Conservation (phyloP, 208 protist species). For the Plasmodiophora brassicae region DNA sequence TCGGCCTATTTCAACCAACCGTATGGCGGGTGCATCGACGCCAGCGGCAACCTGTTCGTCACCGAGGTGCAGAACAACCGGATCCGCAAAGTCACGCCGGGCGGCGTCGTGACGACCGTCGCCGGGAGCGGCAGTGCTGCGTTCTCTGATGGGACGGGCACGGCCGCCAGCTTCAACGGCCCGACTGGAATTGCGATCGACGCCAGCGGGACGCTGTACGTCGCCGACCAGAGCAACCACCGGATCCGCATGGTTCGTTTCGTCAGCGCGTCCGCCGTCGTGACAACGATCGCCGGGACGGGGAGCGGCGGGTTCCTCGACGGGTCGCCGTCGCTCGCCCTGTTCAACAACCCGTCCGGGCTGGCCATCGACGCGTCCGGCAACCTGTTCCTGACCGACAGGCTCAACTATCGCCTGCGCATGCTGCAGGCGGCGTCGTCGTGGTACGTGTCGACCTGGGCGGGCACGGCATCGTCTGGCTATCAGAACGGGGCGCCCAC, state of each 20-base stretch:
- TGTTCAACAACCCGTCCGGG: neutral
- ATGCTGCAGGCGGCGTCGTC: too few species aligned
- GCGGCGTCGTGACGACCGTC: neutral
- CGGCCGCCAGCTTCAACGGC: neutral
- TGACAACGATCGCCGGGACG: constrained; percentile 13
- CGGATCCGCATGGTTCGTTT: constrained; percentile 29
- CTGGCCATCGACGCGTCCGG: constrained; percentile 8
- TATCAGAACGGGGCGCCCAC: too few species aligned
- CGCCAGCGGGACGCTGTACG: constrained; percentile 17
- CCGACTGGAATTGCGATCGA: neutral
- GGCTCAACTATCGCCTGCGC: neutral
- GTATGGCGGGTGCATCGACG: too few species aligned
- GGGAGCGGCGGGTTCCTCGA: neutral
- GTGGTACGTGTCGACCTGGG: too few species aligned
- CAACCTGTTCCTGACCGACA: constrained; percentile 14
- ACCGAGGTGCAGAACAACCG: constrained; percentile 30
- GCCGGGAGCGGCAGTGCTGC: neutral
- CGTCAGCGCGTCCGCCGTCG: neutral
- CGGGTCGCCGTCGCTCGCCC: neutral
- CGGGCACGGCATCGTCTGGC: too few species aligned
- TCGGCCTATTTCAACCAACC: too few species aligned
- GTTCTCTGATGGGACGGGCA: neutral
- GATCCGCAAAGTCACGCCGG: constrained; percentile 16
- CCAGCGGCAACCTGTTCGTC: constrained; percentile 31
- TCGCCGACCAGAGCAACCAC: constrained; percentile 38